A percentile compares a stretch with the other conserved stretches of the same genome.
Conservation (phyloP, 2,329 filamentous ascomycete species). For the Fusarium goolgardi region DNA sequence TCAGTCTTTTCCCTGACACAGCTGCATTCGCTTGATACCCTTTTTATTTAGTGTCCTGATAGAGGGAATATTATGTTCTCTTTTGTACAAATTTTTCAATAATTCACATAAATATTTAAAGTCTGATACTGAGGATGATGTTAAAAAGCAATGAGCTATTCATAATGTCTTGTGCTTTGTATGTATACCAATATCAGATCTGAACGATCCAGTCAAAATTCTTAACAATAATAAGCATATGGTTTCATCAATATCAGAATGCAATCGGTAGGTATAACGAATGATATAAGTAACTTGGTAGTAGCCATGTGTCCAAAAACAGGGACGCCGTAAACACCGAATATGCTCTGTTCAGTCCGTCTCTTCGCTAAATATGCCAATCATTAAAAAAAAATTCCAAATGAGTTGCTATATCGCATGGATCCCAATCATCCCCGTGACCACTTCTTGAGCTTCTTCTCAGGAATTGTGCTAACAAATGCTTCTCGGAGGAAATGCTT, state of each 20-base stretch:
- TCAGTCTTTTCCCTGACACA: constrained; percentile 1
- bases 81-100: constrained; percentile 4
- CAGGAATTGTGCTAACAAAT: constrained; percentile 78
- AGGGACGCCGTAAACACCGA: constrained; percentile 34
- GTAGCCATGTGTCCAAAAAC: not conserved
- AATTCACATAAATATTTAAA: not conserved
- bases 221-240: not conserved
- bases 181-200: constrained; percentile 3
- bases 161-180: constrained; percentile 27
- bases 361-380: constrained; percentile 38
- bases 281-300: not conserved
- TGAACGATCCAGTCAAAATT: not conserved
- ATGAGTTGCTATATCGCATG: constrained; percentile 7
- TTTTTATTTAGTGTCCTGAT: constrained; percentile 3
- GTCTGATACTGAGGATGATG: not conserved
- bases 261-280: not conserved
- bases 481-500: constrained; percentile 80
- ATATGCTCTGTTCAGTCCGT: constrained; percentile 19
- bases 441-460: constrained; percentile 70
- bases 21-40: constrained; percentile 45
- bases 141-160: constrained; percentile 11
- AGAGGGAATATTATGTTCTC: not conserved
- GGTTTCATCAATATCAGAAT: not conserved
- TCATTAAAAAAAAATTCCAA: constrained; percentile 24
- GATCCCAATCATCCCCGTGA: constrained; percentile 40